Evolutionary conservation across 2,329 filamentous ascomycete genomes (phyloP), one percentile per base, ranked within the genome.

Genomic region (Aureobasidium zeae): DNA sequence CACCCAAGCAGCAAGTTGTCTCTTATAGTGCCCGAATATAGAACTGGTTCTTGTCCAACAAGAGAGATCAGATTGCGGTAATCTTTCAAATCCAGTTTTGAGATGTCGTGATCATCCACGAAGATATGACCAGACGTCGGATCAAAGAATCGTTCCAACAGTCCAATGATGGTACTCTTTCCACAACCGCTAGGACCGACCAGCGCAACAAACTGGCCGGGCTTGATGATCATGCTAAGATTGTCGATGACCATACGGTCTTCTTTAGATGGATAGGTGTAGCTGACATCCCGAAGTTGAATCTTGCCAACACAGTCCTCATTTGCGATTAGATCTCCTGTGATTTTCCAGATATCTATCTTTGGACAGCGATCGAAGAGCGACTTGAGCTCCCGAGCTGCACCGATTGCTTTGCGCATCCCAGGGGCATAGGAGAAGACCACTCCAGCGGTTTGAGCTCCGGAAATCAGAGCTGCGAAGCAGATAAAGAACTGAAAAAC

Each of bases 341-440:
- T n/a, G n/a, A n/a, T n/a, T n/a, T n/a, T n/a, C n/a, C n/a, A n/a
- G n/a, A n/a, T n/a, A n/a, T n/a, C n/a, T n/a, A n/a, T n/a, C n/a
- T n/a, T n/a, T n/a, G n/a, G n/a, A n/a, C n/a, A n/a, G n/a, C n/a
- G n/a, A n/a, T n/a, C n/a, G n/a, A n/a, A n/a, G n/a, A n/a, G n/a
- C n/a, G n/a, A n/a, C n/a, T n/a, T n/a, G n/a, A n/a, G n/a, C n/a
- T n/a, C n/a, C n/a, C n/a, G n/a, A n/a, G n/a, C n/a, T n/a, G n/a
- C n/a, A n/a, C n/a, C n/a, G n/a, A 79, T 66, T 1, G 66, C 66
- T 22, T 64, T 56, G 25, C 63, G 63, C 12, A 68, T 61, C 47
- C 69, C 66, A 2, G 66, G 64, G n/a, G 63, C 64, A 16, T 68
- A 52, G 45, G 62, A 65, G 56, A 69, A 69, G 12, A 68, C 57